Evolutionary conservation across 495 filamentous ascomycete species (phyloP).

Genomic region (Terfezia boudieri): DNA sequence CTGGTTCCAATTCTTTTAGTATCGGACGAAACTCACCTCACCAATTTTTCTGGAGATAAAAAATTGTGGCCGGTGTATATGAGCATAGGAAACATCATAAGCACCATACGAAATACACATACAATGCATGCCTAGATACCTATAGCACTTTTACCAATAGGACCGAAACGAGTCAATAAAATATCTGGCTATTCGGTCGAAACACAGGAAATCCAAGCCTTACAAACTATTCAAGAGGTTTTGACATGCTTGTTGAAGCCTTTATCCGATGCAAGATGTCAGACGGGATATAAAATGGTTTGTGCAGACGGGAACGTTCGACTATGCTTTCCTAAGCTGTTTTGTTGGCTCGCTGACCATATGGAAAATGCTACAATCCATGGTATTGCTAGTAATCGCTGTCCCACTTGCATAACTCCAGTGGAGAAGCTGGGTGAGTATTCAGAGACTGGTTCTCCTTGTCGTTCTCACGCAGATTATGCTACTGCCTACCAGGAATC

Average conservation of each 20-base stretch:
- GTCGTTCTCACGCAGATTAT: background rate
- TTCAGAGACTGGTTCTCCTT: background rate
- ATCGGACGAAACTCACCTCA: conserved; percentile 6
- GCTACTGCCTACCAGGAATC: background rate
- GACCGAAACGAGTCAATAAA: background rate
- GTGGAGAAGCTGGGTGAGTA: background rate
- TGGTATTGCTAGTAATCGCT: background rate
- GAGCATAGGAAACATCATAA: conserved; percentile 6
- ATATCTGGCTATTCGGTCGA: background rate
- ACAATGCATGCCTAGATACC: background rate
- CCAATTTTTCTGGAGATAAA: conserved; percentile 4
- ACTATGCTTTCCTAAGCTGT: background rate
- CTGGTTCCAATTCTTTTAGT: conserved; percentile 3
- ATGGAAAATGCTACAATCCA: background rate
- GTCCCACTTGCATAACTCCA: background rate
- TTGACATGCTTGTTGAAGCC: background rate
- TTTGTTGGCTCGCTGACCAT: background rate
- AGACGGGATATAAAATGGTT: background rate
- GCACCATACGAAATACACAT: background rate
- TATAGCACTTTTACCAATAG: conserved; percentile 2
- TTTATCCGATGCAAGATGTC: background rate
- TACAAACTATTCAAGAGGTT: background rate
- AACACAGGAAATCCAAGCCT: background rate
- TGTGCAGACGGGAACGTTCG: background rate
- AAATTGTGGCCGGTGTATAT: conserved; percentile 8